Conservation (phyloP, 495 filamentous ascomycete genomes). For the Pyrenula aspistea region DNA sequence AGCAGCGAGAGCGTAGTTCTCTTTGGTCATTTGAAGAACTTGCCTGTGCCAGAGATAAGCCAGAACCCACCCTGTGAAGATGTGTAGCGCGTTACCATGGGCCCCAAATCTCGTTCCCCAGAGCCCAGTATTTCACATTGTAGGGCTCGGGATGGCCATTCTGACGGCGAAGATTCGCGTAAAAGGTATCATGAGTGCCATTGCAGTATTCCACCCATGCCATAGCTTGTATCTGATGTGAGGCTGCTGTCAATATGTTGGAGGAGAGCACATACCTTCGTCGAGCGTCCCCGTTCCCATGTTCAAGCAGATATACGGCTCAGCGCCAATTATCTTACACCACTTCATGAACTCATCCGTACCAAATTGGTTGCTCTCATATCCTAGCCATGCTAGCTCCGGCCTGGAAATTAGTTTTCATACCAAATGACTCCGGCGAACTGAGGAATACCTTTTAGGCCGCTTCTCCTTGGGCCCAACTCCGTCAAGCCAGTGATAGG, state of each 20-base stretch:
- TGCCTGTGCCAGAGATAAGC: constrained; percentile 25
- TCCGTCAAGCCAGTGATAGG: constrained; percentile 75
- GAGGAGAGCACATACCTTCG: constrained; percentile 35
- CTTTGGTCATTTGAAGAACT: constrained; percentile 60
- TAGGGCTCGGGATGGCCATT: constrained; percentile 65
- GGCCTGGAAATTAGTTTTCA: constrained; percentile 26
- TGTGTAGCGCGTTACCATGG: constrained; percentile 30
- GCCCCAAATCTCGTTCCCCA: constrained; percentile 67
- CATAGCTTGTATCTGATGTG: constrained; percentile 30
- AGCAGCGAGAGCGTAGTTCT: constrained; percentile 65
- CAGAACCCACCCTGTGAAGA: background rate
- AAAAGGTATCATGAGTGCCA: constrained; percentile 57
- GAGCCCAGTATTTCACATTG: constrained; percentile 54
- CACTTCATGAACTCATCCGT: constrained; percentile 78
- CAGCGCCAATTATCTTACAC: constrained; percentile 54
- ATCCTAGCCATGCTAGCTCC: constrained; percentile 64
- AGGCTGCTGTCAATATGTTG: background rate
- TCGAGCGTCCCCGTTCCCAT: constrained; percentile 67
- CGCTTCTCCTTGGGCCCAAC: constrained; percentile 57
- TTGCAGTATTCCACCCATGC: constrained; percentile 80
- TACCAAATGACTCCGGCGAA: background rate
- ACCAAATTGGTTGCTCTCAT: constrained; percentile 65
- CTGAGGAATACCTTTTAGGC: constrained; percentile 30
- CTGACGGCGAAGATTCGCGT: constrained; percentile 61
- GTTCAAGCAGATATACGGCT: constrained; percentile 68